Base-by-base conservation (phyloP, 352 stramenopile genomes). In the Globisporangium nagaii region DNA sequence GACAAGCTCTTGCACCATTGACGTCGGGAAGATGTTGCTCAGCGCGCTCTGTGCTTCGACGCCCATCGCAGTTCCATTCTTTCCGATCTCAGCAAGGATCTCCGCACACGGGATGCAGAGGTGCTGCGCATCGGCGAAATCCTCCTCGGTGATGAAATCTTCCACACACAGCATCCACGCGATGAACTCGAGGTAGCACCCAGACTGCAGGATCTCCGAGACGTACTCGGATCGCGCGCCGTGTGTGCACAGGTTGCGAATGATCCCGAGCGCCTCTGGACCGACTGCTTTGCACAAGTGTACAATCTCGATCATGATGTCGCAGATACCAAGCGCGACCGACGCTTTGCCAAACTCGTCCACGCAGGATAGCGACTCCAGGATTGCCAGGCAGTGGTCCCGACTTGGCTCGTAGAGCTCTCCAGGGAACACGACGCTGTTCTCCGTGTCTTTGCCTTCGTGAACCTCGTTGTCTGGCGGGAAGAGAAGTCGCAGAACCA, bases 171-270 rank as follows among this genome's bases (percentile, higher is more conserved):
- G 62, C 28, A 93, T 43, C 77, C 79, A 90, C 3, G 73, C 70
- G n/a, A 93, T 78, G 49, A 90, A 89, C 52, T 93, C 82, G 42
- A 93, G 60, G 41, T 88, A 90, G 30, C 75, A 63, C 3, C 82
- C 82, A 0, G 82, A 84, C 42, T 90, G 73, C 17, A 93, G 65
- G 27, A 90, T 87, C 46, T 89, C 74, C 4, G 62, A 54, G 25
- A 84, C 62, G 47, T 72, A 86, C 24, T 77, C 71, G 8, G 51
- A 58, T 43, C 68, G 68, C 30, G 75, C 65, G 34, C 65, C 68
- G 48, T 74, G 66, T n/a, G 60, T 63, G 51, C 73, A 88, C 15
- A 93, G 57, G 30, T 90, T 93, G 4, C 66, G 66, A 40, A 93
- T 81, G 39, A 93, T 83, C 17, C 50, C 46, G 10, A 93, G 70